phyloP scores from a whole-genome alignment of 805 yeast species.

The Cephaloascus fragrans region DNA sequence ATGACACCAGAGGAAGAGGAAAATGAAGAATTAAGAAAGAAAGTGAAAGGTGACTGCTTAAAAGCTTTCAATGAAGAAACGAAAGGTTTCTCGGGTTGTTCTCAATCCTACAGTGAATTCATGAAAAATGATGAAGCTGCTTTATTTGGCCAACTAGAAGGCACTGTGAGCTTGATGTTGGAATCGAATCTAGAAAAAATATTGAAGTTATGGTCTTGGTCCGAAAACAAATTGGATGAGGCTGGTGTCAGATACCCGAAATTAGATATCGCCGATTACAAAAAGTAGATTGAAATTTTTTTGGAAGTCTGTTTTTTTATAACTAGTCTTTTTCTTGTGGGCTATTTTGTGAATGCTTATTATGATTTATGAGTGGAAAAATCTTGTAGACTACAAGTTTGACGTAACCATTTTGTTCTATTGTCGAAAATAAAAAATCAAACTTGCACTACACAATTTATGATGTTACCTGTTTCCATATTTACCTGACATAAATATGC shows the following conservation, averaged over 20 bases:
- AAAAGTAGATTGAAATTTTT: background rate
- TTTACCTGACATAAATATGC: conserved; percentile 24
- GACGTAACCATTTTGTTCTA: no score
- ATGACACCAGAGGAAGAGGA: no score
- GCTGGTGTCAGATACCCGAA: conserved; percentile 23
- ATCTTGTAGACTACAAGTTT: no score
- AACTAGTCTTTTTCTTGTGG: no score
- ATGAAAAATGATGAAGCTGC: conserved; percentile 1
- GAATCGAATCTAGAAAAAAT: conserved; percentile 42
- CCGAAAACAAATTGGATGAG: conserved; percentile 42
- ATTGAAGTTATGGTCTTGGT: conserved; percentile 54
- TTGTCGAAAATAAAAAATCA: no score
- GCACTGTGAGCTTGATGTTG: background rate
- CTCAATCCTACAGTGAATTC: conserved; percentile 2
- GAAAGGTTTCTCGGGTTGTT: no score
- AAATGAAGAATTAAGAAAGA: background rate
- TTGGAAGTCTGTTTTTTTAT: no score
- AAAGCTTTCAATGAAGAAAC: no score
- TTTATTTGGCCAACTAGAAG: background rate
- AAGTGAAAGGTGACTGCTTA: no score
- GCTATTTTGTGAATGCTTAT: no score
- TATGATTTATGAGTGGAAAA: no score
- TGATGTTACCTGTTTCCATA: conserved; percentile 32
- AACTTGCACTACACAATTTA: conserved; percentile 24
- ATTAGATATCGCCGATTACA: conserved; percentile 11